These are phyloP conservation scores for Podaxis mareebaensis DNA, from an alignment of 768 basidiomycete genomes.

Conservation along the genomic window DNA sequence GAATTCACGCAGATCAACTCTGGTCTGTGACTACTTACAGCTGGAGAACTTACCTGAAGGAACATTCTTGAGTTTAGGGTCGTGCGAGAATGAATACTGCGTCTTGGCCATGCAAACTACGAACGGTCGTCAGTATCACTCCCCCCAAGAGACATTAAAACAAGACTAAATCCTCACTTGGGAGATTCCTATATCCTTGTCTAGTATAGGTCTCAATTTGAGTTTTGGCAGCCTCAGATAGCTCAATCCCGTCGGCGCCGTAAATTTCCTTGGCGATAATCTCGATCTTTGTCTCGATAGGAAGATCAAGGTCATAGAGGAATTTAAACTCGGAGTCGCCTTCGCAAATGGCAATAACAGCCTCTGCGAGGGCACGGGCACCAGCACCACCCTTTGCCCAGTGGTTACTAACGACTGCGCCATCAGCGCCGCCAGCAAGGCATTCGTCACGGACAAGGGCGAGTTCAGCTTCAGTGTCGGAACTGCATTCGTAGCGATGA, in stretches of 20 bases:
- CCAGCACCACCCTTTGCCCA: slow-evolving; percentile 97
- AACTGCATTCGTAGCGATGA: slow-evolving; percentile 40
- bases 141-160: neutral
- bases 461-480: slow-evolving; percentile 89
- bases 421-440: slow-evolving; percentile 86
- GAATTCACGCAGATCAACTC: neutral
- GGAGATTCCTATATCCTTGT: slow-evolving; percentile 80
- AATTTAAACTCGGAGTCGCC: slow-evolving; percentile 85
- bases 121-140: slow-evolving; percentile 17
- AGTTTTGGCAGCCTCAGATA: slow-evolving; percentile 80
- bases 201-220: slow-evolving; percentile 91
- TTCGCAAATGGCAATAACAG: slow-evolving; percentile 87
- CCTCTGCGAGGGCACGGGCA: slow-evolving; percentile 86
- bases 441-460: slow-evolving; percentile 80
- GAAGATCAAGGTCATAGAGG: slow-evolving; percentile 83
- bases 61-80: slow-evolving; percentile 87
- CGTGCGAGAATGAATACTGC: slow-evolving; percentile 96
- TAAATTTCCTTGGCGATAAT: slow-evolving; percentile 92
- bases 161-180: slow-evolving; percentile 53
- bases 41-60: slow-evolving; percentile 58
- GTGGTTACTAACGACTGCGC: slow-evolving; percentile 93
- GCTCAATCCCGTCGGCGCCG: slow-evolving; percentile 86
- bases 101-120: slow-evolving; percentile 97
- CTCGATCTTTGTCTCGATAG: slow-evolving; percentile 87
- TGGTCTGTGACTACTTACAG: neutral